A percentile compares a stretch with the other conserved stretches of the same genome.
Evolutionary conservation across 1,139 yeast species (phyloP).

Genomic region (Yamadazyma sp.): DNA sequence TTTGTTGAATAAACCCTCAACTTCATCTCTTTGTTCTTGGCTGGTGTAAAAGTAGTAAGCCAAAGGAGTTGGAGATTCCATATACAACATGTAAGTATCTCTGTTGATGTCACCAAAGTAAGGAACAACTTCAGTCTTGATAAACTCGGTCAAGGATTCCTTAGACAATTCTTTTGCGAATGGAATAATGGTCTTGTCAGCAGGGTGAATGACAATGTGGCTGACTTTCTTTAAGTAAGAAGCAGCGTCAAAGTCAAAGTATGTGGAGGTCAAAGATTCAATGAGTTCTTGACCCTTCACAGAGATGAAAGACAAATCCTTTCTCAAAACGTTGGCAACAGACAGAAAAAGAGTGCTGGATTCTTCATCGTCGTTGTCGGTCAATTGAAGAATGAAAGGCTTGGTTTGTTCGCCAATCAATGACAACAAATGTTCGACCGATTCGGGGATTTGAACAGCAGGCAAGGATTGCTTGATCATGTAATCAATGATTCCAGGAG

Average conservation of each 20-base stretch:
- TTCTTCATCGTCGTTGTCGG: constrained; percentile 32
- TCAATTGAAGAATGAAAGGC: constrained; percentile 56
- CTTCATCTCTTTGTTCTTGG: constrained; percentile 63
- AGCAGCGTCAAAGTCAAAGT: constrained; percentile 21
- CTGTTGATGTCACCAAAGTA: constrained; percentile 90
- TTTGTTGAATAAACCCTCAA: constrained; percentile 51
- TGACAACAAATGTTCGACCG: constrained; percentile 50
- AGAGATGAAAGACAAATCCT: constrained; percentile 60
- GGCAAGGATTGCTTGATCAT: constrained; percentile 87
- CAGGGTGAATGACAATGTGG: constrained; percentile 41
- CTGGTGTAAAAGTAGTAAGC: constrained; percentile 83
- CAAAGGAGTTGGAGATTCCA: constrained; percentile 71
- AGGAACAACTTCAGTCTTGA: constrained; percentile 74
- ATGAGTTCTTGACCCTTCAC: constrained; percentile 42
- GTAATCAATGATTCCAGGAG: constrained; percentile 72
- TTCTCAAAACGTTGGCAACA: constrained; percentile 60
- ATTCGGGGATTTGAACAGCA: constrained; percentile 58
- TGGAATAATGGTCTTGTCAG: constrained; percentile 30
- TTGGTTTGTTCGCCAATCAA: constrained; percentile 46
- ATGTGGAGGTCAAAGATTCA: constrained; percentile 24
- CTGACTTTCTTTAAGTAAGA: constrained; percentile 25
- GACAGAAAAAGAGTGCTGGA: constrained; percentile 49
- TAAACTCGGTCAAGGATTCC: constrained; percentile 51
- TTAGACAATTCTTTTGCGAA: constrained; percentile 19
- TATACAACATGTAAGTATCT: constrained; percentile 73